Percentiles rank a stretch among this genome's conserved stretches.
Conservation (phyloP, 1,284 basidiomycete species). For the Cystobasidium pallidum region DNA sequence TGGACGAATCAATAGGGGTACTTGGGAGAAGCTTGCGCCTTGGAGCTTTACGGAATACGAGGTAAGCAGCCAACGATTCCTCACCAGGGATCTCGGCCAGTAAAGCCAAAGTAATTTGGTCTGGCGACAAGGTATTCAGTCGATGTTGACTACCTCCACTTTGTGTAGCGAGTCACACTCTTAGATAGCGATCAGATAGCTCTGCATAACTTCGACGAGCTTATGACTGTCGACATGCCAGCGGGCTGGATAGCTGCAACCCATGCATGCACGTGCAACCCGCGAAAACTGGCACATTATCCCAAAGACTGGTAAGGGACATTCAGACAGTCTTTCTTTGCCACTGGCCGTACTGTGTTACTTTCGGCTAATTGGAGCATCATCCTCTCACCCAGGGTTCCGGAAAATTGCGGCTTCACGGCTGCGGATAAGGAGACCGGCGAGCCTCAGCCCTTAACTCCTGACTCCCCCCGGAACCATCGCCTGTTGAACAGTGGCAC, state of each 20-base stretch:
- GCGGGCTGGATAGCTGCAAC: constrained; percentile 73
- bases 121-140: no score
- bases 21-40: constrained; percentile 85
- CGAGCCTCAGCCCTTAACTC: constrained; percentile 58
- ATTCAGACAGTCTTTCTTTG: no score
- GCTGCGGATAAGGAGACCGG: constrained; percentile 55
- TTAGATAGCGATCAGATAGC: constrained; percentile 92
- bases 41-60: constrained; percentile 78
- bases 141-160: background rate
- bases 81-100: no score
- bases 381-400: constrained; percentile 66
- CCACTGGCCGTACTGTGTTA: background rate
- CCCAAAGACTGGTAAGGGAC: constrained; percentile 78
- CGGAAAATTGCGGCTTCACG: constrained; percentile 80
- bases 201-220: constrained; percentile 83
- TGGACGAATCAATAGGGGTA: constrained; percentile 70
- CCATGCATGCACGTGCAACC: constrained; percentile 94
- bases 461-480: constrained; percentile 69
- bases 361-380: no score
- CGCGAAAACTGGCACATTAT: constrained; percentile 78
- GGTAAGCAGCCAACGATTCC: no score
- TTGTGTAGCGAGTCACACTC: constrained; percentile 71
- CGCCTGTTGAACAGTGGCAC: constrained; percentile 83
- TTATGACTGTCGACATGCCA: constrained; percentile 67
- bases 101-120: no score